A percentile compares a stretch with the other conserved stretches of the same genome.
Evolutionary conservation across 2,329 filamentous ascomycete genomes (phyloP).

Genomic region (Penicillium fuscoglaucum): DNA sequence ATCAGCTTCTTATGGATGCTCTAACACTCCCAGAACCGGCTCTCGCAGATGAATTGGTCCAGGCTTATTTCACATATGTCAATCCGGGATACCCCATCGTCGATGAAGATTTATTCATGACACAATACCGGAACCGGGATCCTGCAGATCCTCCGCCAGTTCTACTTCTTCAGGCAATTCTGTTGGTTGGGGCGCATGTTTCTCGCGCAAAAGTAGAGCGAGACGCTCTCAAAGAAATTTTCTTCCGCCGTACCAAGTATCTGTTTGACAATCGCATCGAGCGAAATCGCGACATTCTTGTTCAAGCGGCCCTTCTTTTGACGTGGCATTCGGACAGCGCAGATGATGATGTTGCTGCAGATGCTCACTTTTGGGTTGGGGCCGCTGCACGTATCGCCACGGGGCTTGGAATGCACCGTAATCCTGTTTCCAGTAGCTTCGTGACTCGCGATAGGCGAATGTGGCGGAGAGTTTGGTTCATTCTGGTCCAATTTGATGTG

Average conservation of each 20-base stretch:
- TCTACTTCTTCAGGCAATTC: constrained; percentile 52
- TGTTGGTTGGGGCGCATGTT: constrained; percentile 56
- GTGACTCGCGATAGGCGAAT: constrained; percentile 44
- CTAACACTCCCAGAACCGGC: constrained; percentile 51
- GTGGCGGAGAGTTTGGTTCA: constrained; percentile 48
- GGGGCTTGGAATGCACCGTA: constrained; percentile 56
- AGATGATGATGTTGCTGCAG: constrained; percentile 56
- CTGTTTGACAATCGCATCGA: constrained; percentile 57
- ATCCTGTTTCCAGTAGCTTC: constrained; percentile 44
- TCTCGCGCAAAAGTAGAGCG: constrained; percentile 43
- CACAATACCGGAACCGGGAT: constrained; percentile 50
- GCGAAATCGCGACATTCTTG: constrained; percentile 53
- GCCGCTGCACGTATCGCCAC: constrained; percentile 54
- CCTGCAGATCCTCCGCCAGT: constrained; percentile 49
- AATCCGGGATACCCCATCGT: constrained; percentile 56
- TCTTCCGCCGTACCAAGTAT: constrained; percentile 56
- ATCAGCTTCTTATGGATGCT: constrained; percentile 50
- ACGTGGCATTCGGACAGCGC: constrained; percentile 57
- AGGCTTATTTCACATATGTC: constrained; percentile 53
- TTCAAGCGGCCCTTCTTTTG: constrained; percentile 57
- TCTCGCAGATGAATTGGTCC: constrained; percentile 52
- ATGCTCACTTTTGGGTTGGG: constrained; percentile 56
- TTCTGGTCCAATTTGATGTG: constrained; percentile 47
- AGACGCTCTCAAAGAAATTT: constrained; percentile 49
- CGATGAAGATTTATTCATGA: constrained; percentile 55